A percentile compares a stretch with the other conserved stretches of the same genome.
Evolutionary conservation across 257 asterid genomes (phyloP).

Genomic region (Solanum phureja): DNA sequence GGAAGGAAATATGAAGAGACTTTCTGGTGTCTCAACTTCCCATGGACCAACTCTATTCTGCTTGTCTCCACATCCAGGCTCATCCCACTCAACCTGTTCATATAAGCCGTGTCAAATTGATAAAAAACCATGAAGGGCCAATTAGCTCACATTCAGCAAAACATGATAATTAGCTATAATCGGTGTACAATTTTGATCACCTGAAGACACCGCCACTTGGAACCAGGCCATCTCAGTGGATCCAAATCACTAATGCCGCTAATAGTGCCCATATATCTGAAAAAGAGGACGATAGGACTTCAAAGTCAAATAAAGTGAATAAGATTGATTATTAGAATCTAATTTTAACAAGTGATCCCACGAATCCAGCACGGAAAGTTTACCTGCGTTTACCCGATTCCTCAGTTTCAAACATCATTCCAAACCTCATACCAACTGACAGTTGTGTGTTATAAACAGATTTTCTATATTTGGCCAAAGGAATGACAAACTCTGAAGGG

Average conservation of each 20-base stretch:
- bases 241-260: conserved; percentile 67
- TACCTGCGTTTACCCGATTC: conserved; percentile 91
- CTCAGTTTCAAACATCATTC: conserved; percentile 97
- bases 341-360: neutral
- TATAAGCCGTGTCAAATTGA: neutral
- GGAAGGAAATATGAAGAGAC: conserved; percentile 91
- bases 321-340: neutral
- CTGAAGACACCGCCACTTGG: conserved; percentile 96
- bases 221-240: conserved; percentile 93
- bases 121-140: neutral
- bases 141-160: neutral
- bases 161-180: neutral
- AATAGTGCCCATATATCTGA: conserved; percentile 88
- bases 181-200: conserved; percentile 11
- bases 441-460: conserved; percentile 65
- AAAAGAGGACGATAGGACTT: neutral
- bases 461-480: conserved; percentile 62
- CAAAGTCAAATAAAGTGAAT: neutral
- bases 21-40: conserved; percentile 98
- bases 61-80: conserved; percentile 88
- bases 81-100: conserved; percentile 93
- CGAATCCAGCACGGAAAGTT: neutral
- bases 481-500: conserved; percentile 87
- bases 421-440: conserved; percentile 84
- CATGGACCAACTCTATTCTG: conserved; percentile 87